Evolutionary conservation across 345 rosid genomes (phyloP).

Genomic region (Moricandia arvensis): DNA sequence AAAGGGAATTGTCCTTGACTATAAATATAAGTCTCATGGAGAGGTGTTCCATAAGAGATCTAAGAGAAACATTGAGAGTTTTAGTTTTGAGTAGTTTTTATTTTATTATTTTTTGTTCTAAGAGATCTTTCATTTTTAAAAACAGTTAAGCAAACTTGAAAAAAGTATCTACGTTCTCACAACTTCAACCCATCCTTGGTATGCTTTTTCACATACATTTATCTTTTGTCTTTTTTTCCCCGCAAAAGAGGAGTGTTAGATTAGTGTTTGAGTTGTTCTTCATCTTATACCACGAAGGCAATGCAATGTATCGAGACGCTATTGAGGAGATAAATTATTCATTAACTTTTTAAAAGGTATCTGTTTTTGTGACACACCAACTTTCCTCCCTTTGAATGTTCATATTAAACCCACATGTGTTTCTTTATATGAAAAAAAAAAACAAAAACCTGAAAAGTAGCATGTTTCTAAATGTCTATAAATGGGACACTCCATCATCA

Average conservation of each 20-base stretch:
- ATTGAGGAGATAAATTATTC: neutral
- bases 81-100: no score
- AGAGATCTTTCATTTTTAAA: neutral
- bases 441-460: neutral
- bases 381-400: constrained; percentile 1
- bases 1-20: no score
- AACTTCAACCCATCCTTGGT: no score
- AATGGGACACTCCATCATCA: neutral
- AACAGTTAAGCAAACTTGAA: neutral
- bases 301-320: neutral
- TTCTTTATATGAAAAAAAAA: neutral
- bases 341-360: neutral
- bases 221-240: no score
- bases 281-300: neutral
- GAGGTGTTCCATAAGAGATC: no score
- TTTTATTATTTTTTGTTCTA: no score
- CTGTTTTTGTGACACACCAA: neutral
- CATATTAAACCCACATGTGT: neutral
- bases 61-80: no score
- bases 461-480: constrained; percentile 5
- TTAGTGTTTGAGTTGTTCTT: neutral
- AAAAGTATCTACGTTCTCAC: no score
- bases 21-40: no score
- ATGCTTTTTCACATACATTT: no score
- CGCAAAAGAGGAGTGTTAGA: neutral